A percentile compares a stretch with the other conserved stretches of the same genome.
Evolutionary conservation across 805 yeast species (phyloP).

Genomic region (Candida arabinofermentans): DNA sequence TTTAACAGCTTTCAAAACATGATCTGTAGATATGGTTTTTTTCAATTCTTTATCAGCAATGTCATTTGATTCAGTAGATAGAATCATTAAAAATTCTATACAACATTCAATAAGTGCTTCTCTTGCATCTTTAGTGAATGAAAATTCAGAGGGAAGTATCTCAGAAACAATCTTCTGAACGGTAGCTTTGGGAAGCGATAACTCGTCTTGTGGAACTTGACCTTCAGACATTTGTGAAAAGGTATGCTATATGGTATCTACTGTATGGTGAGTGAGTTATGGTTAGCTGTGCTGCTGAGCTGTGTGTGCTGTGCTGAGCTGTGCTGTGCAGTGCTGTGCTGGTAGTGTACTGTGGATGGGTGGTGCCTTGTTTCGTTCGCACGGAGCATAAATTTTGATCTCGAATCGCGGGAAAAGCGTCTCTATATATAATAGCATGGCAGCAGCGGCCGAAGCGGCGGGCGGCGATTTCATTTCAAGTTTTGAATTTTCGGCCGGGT

Average conservation of each 20-base stretch:
- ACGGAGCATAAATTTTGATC: no score
- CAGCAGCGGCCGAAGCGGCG: no score
- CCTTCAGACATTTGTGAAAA: conserved; percentile 19
- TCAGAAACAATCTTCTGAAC: conserved; percentile 93
- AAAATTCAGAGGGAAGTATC: conserved; percentile 80
- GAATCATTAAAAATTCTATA: conserved; percentile 90
- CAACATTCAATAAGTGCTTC: conserved; percentile 96
- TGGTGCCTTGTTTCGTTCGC: no score
- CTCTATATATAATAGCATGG: not conserved
- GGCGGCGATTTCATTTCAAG: not conserved
- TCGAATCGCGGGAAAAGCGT: not conserved
- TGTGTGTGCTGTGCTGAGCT: no score
- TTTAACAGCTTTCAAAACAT: conserved; percentile 82
- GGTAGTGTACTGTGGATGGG: no score
- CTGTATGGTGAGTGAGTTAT: no score
- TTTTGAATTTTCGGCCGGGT: not conserved
- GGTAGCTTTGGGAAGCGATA: conserved; percentile 60
- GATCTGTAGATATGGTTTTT: conserved; percentile 95
- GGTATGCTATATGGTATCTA: no score
- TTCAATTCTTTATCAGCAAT: conserved; percentile 95
- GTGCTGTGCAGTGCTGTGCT: no score
- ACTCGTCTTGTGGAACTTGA: conserved; percentile 28
- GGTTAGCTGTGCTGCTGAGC: no score
- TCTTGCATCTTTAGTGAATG: conserved; percentile 88
- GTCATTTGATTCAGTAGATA: conserved; percentile 90